Conservation (phyloP, 805 yeast species). For the Pichia californica region DNA sequence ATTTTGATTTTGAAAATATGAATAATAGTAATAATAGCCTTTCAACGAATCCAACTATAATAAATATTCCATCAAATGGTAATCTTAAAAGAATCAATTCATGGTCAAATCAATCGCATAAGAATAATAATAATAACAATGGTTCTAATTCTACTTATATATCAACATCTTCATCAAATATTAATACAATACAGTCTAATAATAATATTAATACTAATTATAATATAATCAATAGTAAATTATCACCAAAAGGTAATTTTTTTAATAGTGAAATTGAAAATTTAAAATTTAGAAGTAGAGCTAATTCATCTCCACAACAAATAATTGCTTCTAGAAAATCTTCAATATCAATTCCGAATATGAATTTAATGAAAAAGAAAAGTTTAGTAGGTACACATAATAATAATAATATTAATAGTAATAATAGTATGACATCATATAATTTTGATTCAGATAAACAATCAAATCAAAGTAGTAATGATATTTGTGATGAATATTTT, state of each 20-base stretch:
- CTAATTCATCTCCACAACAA: conserved; percentile 5
- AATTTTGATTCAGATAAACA: not conserved
- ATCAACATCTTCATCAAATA: no score
- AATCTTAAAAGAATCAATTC: not conserved
- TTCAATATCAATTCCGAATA: not conserved
- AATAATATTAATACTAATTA: not conserved
- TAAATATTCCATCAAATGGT: no score
- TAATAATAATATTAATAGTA: not conserved
- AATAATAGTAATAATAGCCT: not conserved
- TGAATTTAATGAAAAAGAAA: conserved; percentile 1
- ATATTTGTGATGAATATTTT: conserved; percentile 24
- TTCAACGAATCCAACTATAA: no score
- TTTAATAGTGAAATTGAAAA: not conserved
- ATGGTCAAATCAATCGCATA: not conserved
- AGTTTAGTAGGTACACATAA: not conserved
- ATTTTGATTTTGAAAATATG: not conserved
- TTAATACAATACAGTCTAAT: no score
- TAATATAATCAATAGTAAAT: not conserved
- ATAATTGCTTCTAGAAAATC: not conserved
- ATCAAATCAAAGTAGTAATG: conserved; percentile 1
- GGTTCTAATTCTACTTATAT: no score
- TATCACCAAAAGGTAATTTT: not conserved
- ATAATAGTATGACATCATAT: not conserved
- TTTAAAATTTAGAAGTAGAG: conserved; percentile 1
- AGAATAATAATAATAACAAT: not conserved